Base-by-base conservation (phyloP, 495 filamentous ascomycete species). In the Hyaloscypha bicolor region DNA sequence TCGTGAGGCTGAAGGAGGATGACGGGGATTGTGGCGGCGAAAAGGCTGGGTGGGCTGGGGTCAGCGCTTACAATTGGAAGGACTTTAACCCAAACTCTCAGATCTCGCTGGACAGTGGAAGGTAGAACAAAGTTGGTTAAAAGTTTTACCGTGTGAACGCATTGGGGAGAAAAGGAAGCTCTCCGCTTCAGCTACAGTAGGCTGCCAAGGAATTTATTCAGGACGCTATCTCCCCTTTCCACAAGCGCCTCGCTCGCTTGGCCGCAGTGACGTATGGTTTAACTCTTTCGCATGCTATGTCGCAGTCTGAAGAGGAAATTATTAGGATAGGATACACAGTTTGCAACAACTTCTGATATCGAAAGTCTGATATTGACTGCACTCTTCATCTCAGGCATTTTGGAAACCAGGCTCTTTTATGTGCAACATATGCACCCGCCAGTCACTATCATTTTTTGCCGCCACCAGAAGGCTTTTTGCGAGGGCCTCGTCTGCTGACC, bases 201-300 rank as follows among this genome's bases (percentile, higher is more conserved):
- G 3, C 22, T 63, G 60, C 60, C 60, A 63, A 63, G 60, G 29
- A 63, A 52, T 51, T 48, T 31, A 22, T 29, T 56, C 22, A 8
- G 19, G 22, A 48, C 16, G 12, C 42, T 0, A 6, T 48, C 42
- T 19, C 42, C 42, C 35, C 35, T 37, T 37, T 37, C 35, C 12
- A 4, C 42, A 12, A 14, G 9, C 19, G 51, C 30, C 21, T 56
- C 53, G 22, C 30, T 56, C 25, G 9, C 19, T 53, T 53, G 22
- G 32, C 59, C n/a, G 3, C 11, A 16, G 37, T 65, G 53, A 56
- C 35, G 63, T 59, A 58, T 32, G 42, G 14, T 12, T 19, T 33
- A 39, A 51, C 14, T 39, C 4, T 9, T 52, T 4, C 11, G 42
- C 42, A 48, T 4, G 35, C 35, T 12, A 48, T 21, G 57, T 33